Conservation (phyloP, 1,139 yeast genomes). For the Diutina neorugosa region DNA sequence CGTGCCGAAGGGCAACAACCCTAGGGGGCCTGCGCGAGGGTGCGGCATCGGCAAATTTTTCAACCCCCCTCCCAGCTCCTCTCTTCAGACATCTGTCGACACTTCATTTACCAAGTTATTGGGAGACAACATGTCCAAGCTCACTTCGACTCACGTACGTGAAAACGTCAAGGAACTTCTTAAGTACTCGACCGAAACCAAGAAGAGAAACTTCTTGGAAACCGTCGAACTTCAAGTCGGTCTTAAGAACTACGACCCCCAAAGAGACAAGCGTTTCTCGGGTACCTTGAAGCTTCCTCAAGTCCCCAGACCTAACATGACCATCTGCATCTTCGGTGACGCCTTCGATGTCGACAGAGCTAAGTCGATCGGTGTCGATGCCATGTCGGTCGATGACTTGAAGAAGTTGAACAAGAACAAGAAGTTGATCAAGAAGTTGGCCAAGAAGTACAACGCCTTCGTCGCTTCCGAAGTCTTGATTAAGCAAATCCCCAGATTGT, state of each 20-base stretch:
- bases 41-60: neutral
- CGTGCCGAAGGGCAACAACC: neutral
- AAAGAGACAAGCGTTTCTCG: constrained; percentile 99
- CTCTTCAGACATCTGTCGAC: constrained; percentile 9
- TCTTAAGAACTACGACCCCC: constrained; percentile 99
- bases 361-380: constrained; percentile 98
- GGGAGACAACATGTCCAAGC: constrained; percentile 95
- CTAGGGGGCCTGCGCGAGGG: neutral
- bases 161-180: constrained; percentile 90
- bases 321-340: constrained; percentile 99
- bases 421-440: constrained; percentile 98
- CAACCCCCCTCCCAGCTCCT: neutral
- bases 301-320: constrained; percentile 99
- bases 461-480: constrained; percentile 98
- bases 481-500: constrained; percentile 99
- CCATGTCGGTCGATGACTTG: constrained; percentile 99
- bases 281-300: constrained; percentile 98
- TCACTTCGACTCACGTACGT: constrained; percentile 89
- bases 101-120: constrained; percentile 34
- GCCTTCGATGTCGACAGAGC: constrained; percentile 99
- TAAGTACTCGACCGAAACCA: constrained; percentile 85
- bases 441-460: constrained; percentile 99
- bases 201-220: constrained; percentile 99
- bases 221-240: constrained; percentile 99
- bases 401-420: constrained; percentile 99